Evolutionary conservation across 1,284 basidiomycete genomes (phyloP), one percentile per base, ranked within the genome.

Genomic region (Moesziomyces sp.): DNA sequence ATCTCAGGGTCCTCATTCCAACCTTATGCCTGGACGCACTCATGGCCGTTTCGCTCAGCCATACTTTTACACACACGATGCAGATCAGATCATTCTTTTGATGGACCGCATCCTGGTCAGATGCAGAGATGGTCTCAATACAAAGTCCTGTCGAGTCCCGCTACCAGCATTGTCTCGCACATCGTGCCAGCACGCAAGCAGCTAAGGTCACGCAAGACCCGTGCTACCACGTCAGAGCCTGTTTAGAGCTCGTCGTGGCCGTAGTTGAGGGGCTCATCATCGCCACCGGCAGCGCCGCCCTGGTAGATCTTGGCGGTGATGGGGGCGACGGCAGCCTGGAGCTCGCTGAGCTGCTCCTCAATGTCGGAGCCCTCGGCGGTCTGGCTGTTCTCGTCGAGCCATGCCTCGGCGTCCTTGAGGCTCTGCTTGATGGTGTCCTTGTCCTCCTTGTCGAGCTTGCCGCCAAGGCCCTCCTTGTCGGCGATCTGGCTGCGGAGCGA

Each of bases 391-490:
- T 84, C 82, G 68, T 84, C 81, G 51, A 84, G 66, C 82, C 82
- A 84, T 46, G 69, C 61, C 57, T 83, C 81, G 46, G 79, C 76
- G 51, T 83, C 83, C 79, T 83, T 82, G 72, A 84, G 74, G 52
- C 78, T 80, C 57, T 59, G 54, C 64, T 82, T 78, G 68, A 84
- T 77, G 5, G 79, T 74, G 30, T 81, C 77, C 81, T 84, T 84
- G 80, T 84, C 82, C 28, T 77, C 74, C 71, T 78, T 76, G 70
- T 83, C 82, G 55, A 83, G 78, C 77, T 83, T 83, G 59, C 74
- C 80, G 35, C 82, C 83, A n/a, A 83, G 77, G 51, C 82, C 82
- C 58, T 82, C 82, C 76, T 82, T 83, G 80, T 84, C 83, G 65
- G 53, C 55, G 62, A 84, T 65, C 75, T 80, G 78, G 52, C 62